Evolutionary conservation across 2,329 filamentous ascomycete species (phyloP).

Genomic region (Camillea tinctor): DNA sequence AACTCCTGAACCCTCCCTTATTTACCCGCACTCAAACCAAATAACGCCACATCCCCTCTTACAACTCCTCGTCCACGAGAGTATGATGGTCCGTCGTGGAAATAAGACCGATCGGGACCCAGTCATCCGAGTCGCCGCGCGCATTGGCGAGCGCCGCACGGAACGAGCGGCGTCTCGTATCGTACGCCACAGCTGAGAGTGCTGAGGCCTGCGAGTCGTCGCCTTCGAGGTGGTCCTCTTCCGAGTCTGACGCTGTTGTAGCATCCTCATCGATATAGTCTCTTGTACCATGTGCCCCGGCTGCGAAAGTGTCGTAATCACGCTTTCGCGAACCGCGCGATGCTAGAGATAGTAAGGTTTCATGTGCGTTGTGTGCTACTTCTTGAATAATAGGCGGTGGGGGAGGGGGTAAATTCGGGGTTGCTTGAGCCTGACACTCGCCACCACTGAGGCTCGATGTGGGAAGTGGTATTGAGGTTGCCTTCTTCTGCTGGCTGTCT

Average conservation of each 20-base stretch:
- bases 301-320: slow-evolving; percentile 8
- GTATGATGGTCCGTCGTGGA: slow-evolving; percentile 42
- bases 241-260: slow-evolving; percentile 16
- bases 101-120: slow-evolving; percentile 31
- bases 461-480: neutral
- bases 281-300: neutral
- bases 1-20: neutral
- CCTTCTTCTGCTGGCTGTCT: slow-evolving; percentile 9
- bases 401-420: neutral
- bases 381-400: no score
- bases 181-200: slow-evolving; percentile 29
- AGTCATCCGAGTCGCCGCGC: slow-evolving; percentile 8
- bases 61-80: slow-evolving; percentile 35
- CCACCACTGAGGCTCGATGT: slow-evolving; percentile 1
- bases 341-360: no score
- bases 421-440: no score
- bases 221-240: slow-evolving; percentile 6
- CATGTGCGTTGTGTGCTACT: no score
- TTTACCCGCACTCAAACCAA: neutral
- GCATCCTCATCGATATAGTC: slow-evolving; percentile 10
- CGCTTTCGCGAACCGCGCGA: slow-evolving; percentile 7
- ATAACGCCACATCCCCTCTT: no score
- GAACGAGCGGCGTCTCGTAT: slow-evolving; percentile 33
- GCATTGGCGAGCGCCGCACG: slow-evolving; percentile 28
- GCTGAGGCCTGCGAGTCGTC: slow-evolving; percentile 31